phyloP scores from a whole-genome alignment of 108 stramenopile species.

The Craspedostauros australis region DNA sequence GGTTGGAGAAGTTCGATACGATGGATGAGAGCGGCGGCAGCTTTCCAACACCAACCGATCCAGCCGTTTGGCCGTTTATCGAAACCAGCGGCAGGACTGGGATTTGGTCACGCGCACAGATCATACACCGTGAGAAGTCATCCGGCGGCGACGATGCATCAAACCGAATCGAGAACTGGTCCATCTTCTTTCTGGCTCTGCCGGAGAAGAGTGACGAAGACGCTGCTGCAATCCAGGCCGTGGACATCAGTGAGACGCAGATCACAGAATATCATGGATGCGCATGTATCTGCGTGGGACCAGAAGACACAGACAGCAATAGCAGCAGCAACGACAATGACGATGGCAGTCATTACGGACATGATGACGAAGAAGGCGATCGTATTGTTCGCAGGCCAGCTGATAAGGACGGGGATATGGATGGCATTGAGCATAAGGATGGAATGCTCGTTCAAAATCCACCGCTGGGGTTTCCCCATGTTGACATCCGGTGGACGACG shows the following conservation, averaged over 20 bases:
- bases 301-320: no score
- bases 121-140: neutral
- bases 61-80: neutral
- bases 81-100: neutral
- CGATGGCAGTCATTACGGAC: no score
- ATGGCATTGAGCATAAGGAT: no score
- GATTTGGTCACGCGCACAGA: neutral
- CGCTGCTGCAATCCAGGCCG: neutral
- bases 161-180: neutral
- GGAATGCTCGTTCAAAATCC: neutral
- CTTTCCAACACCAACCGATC: neutral
- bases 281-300: conserved; percentile 20
- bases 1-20: neutral
- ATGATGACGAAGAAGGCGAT: no score
- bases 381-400: no score
- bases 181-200: conserved; percentile 16
- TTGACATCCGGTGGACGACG: conserved; percentile 4
- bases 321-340: no score
- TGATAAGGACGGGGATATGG: no score
- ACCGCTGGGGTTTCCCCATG: neutral
- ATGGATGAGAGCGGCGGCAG: neutral
- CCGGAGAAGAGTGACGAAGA: neutral
- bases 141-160: neutral
- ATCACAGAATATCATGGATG: no score
- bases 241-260: no score